A percentile compares a stretch with the other conserved stretches of the same genome.
These are phyloP conservation scores for Aspergillus nomiae DNA, from an alignment of 2,329 filamentous ascomycete genomes.

Conservation along the genomic window DNA sequence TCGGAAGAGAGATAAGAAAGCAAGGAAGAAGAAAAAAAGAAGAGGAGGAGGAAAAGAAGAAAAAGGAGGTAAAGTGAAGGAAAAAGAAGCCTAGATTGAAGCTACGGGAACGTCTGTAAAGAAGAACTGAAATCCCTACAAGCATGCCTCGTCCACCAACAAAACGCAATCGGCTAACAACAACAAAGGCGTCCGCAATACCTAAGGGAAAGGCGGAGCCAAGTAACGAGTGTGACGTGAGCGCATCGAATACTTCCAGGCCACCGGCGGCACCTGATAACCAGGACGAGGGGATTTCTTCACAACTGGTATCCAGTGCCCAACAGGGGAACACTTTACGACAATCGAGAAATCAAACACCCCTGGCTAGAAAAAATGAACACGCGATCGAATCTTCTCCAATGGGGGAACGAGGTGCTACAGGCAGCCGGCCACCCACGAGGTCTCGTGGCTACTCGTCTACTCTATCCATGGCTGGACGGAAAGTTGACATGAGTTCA, in stretches of 20 bases:
- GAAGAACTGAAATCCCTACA: not conserved
- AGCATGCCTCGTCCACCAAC: conserved; percentile 33
- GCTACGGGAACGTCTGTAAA: not conserved
- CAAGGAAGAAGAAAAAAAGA: not conserved
- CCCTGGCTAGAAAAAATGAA: conserved; percentile 33
- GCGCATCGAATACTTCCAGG: conserved; percentile 4
- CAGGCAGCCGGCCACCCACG: conserved; percentile 38
- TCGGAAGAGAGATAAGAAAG: not conserved
- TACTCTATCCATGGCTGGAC: conserved; percentile 39
- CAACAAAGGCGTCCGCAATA: conserved; percentile 8
- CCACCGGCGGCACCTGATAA: conserved; percentile 3
- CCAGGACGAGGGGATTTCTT: conserved; percentile 6
- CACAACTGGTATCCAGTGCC: conserved; percentile 9
- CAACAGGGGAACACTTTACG: conserved; percentile 21
- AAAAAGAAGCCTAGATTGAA: not conserved
- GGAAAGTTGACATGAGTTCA: conserved; percentile 38
- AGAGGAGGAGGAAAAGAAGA: not conserved
- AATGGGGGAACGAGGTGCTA: conserved; percentile 31
- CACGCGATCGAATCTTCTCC: conserved; percentile 40
- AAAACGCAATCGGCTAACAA: conserved; percentile 26
- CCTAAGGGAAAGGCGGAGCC: conserved; percentile 8
- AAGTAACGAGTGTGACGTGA: not conserved
- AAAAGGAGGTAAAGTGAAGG: not conserved
- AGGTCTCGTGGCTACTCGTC: conserved; percentile 44
- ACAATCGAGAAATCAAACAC: conserved; percentile 33